phyloP scores from a whole-genome alignment of 2,329 filamentous ascomycete species.

The Aspergillus candidus region DNA sequence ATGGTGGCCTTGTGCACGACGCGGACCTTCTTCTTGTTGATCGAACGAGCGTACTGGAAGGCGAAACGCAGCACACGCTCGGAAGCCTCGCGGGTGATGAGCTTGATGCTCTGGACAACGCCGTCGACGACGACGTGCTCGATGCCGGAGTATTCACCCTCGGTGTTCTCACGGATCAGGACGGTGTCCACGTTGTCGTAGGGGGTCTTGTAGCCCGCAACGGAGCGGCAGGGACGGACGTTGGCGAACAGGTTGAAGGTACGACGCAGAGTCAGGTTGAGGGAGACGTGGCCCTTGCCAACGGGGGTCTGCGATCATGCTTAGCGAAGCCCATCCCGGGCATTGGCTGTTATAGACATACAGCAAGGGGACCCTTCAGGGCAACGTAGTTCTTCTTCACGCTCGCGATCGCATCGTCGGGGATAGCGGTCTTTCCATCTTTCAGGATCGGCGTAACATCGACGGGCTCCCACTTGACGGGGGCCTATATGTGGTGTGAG shows the following conservation, averaged over 20 bases:
- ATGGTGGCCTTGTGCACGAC: conserved; percentile 99
- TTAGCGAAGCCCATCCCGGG: conserved; percentile 20
- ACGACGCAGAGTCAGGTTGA: conserved; percentile 95
- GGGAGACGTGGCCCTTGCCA: conserved; percentile 97
- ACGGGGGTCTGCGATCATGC: conserved; percentile 66
- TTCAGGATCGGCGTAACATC: conserved; percentile 91
- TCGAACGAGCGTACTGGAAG: conserved; percentile 93
- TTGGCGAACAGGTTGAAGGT: conserved; percentile 99
- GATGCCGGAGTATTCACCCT: conserved; percentile 98
- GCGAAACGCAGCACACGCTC: conserved; percentile 96
- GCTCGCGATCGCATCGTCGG: conserved; percentile 85
- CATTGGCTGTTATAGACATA: conserved; percentile 43
- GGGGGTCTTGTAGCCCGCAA: conserved; percentile 95
- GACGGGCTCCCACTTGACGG: conserved; percentile 93
- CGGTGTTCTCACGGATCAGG: conserved; percentile 98
- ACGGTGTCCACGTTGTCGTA: conserved; percentile 97
- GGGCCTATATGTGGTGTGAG: conserved; percentile 52
- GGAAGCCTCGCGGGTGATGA: conserved; percentile 90
- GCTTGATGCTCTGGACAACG: conserved; percentile 98
- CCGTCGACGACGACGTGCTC: conserved; percentile 97
- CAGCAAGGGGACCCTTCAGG: conserved; percentile 93
- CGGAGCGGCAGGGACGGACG: conserved; percentile 93
- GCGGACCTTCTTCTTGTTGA: conserved; percentile 93
- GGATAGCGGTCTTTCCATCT: conserved; percentile 93
- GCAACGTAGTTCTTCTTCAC: conserved; percentile 95